A percentile compares a stretch with the other conserved stretches of the same genome.
phyloP scores from a whole-genome alignment of 140 eudicot genomes.

The Artemisia princeps region DNA sequence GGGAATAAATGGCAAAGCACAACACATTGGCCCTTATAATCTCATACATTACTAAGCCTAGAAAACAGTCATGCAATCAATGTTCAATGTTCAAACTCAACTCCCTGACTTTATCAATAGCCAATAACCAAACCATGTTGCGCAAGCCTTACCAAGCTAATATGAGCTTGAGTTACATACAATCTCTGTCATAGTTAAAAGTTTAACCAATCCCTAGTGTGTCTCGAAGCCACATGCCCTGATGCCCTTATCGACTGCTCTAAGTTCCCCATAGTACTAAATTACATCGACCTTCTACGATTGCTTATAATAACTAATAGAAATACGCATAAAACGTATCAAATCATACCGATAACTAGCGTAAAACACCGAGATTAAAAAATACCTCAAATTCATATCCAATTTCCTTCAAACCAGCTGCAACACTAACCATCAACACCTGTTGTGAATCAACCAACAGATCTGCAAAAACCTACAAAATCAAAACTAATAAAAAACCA shows the following conservation, averaged over 20 bases:
- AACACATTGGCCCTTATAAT: background rate
- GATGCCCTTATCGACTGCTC: background rate
- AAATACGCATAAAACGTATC: background rate
- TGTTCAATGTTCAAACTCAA: no score
- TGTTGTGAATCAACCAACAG: conserved; percentile 67
- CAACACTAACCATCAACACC: conserved; percentile 35
- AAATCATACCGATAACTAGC: background rate
- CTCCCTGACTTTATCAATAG: no score
- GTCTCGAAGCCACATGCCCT: background rate
- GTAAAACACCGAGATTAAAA: conserved; percentile 5
- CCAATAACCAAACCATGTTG: no score
- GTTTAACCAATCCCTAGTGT: background rate
- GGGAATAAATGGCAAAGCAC: background rate
- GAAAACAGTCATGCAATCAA: no score
- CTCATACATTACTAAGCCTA: background rate
- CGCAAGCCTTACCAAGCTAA: no score
- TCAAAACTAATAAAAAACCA: conserved; percentile 15
- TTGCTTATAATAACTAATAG: conserved; percentile 6
- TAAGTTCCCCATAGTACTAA: background rate
- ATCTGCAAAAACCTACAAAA: conserved; percentile 79
- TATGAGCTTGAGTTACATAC: background rate
- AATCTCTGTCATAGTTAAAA: background rate
- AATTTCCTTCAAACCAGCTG: conserved; percentile 29
- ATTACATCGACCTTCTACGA: background rate
- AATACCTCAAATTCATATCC: conserved; percentile 38